Evolutionary conservation across 768 basidiomycete genomes (phyloP), one percentile per base, ranked within the genome.

Genomic region (Rhodotorula diobovata): DNA sequence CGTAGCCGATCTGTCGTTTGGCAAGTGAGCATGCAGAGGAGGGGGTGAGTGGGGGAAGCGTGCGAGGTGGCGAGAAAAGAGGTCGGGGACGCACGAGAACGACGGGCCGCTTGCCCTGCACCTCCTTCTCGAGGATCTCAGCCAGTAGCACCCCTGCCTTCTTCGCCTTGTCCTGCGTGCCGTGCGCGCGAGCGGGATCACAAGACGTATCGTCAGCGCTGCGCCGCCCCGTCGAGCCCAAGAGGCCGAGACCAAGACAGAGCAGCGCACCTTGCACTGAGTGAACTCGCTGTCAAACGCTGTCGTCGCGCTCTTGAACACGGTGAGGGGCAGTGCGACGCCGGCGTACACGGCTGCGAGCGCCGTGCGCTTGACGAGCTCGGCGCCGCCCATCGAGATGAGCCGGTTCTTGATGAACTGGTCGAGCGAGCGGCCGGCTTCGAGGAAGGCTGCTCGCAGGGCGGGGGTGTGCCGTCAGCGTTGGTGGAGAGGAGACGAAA

Each of bases 111-210:
- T 81, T 79, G 12, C 83, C 83, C 67, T 84, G 83, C 1, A 83
- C 80, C 32, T 79, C 66, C 56, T 83, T 81, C 59, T 81, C 80
- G n/a, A 84, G 76, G 25, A 83, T 81, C 50, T 83, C 81, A 2
- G 83, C 83, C 12, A 84, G 79, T 5, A 84, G 66, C 15, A 79
- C 63, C 16, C 83, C 83, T 0, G 83, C 83, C 68, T 84, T 83
- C 61, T 77, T 77, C 1, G 83, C 82, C 46, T 81, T 78, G 69
- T 84, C 83, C 73, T 80, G 77, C n/a, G 59, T 56, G 39, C 14
- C 50, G 28, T 18, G n/a, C n/a, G n/a, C n/a, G n/a, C n/a, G n/a
- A n/a, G n/a, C n/a, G n/a, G n/a, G n/a, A n/a, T n/a, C n/a, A n/a
- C n/a, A n/a, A n/a, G n/a, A n/a, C n/a, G n/a, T n/a, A n/a, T n/a